Evolutionary conservation across 805 yeast genomes (phyloP).

Genomic region (Starmera dryadoides): DNA sequence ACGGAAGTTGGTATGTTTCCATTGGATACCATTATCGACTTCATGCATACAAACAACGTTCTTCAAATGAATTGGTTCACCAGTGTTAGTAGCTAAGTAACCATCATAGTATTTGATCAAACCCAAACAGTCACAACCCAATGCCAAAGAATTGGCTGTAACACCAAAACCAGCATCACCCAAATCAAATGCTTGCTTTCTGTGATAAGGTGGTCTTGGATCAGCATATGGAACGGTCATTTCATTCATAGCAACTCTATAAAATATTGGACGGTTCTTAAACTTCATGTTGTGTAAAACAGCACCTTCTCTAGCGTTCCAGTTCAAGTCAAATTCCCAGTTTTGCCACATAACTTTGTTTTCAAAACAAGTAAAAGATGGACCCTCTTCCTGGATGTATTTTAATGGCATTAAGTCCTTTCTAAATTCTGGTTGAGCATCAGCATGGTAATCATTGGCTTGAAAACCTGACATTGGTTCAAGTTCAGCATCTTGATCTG

Average conservation of each 20-base stretch:
- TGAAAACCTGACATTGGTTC: too few species aligned
- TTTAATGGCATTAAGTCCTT: too few species aligned
- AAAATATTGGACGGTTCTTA: slow-evolving; percentile 69
- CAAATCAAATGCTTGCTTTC: slow-evolving; percentile 82
- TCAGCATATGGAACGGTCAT: slow-evolving; percentile 90
- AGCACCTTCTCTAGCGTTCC: slow-evolving; percentile 73
- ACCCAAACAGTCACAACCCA: slow-evolving; percentile 83
- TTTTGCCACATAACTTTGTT: slow-evolving; percentile 67
- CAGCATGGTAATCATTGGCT: too few species aligned
- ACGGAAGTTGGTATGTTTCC: slow-evolving; percentile 77
- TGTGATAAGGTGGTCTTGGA: slow-evolving; percentile 74
- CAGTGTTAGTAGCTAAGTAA: slow-evolving; percentile 44
- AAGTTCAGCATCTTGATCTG: too few species aligned
- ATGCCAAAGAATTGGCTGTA: slow-evolving; percentile 55
- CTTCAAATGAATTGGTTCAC: slow-evolving; percentile 56
- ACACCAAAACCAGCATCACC: slow-evolving; percentile 83
- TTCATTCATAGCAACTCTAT: slow-evolving; percentile 68
- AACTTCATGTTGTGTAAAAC: slow-evolving; percentile 65
- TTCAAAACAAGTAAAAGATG: too few species aligned
- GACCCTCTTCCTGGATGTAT: too few species aligned
- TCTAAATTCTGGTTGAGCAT: too few species aligned
- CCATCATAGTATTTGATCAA: slow-evolving; percentile 68
- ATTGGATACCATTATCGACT: slow-evolving; percentile 68
- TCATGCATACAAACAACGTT: slow-evolving; percentile 77
- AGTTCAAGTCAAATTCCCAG: slow-evolving; percentile 69